Evolutionary conservation across 495 filamentous ascomycete species (phyloP), one percentile per base, ranked within the genome.

Genomic region (Ascobolus immersus): DNA sequence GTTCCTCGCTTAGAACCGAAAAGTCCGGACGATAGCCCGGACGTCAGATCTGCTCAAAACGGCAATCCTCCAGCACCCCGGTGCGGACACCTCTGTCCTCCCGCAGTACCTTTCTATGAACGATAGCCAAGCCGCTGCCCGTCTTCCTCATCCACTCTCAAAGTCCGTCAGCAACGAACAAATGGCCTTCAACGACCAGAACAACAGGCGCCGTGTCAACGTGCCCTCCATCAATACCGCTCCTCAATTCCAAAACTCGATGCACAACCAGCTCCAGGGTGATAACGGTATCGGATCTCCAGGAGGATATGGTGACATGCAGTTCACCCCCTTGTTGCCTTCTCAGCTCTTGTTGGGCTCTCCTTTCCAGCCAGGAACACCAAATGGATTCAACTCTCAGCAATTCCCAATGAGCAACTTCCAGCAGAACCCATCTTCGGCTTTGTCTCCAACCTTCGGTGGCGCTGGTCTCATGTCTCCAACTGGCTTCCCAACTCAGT

Each of bases 361-460:
- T 53, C 86, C 86, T 10, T 94, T 94, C 51, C 84, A 94, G 54
- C 80, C 86, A 5, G 86, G 84, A 23, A 90, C 77, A 7, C 84
- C 84, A 4, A 75, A 73, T 18, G 70, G 75, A 20, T 94, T 94
- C 54, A 66, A 71, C 23, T 90, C 76, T 20, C 76, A 86, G 2
- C 82, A 91, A 47, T 94, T 92, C 49, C 71, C 78, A 44, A 78
- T 67, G 51, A 75, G 80, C 44, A 69, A 55, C 34, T 90, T 89
- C 54, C 57, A 77, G 31, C 74, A 73, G 35, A 58, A 63, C 43
- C 73, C 69, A 47, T 73, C 80, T 45, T 69, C 82, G 49, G 76
- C 66, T 34, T 77, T 91, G 56, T 91, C 86, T 9, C 86, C 86
- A 4, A 82, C 76, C 18, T 70, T 69, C 28, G 57, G 57, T 32